Base-by-base conservation (phyloP, 164 flowering plant species). In the Santalum album region DNA sequence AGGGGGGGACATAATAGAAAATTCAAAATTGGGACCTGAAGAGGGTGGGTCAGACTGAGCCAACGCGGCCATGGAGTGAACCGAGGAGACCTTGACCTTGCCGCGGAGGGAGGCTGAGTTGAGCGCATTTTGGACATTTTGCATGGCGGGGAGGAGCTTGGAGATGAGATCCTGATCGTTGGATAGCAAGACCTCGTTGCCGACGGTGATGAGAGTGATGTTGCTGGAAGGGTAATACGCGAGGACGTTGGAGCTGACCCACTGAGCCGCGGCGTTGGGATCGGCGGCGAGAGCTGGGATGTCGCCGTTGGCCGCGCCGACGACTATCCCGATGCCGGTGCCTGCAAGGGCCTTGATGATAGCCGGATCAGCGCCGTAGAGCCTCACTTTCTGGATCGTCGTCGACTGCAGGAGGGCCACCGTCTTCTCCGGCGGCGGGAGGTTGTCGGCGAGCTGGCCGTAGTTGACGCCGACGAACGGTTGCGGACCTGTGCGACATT, bases 11-110 rank as follows among this genome's bases (percentile, higher is more conserved):
- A 20, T 43, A 43, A 43, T 16, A 43, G n/a, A n/a, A n/a, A n/a
- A n/a, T n/a, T n/a, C n/a, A n/a, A 20, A 12, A 29, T 16, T 16
- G 49, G 38, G 45, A 3, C 96, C 96, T 2, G 92, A 51, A 12
- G 92, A 83, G 0, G 99, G 99, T 14, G 99, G 97, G 9, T 78
- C 95, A 20, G 99, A 89, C 52, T 73, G 82, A 35, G 56, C 49
- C 55, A 92, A 60, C 42, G 89, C 78, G 1, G 95, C 69, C 97
- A 89, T 87, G 5, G 96, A 65, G 59, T 94, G 92, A 14, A 90
- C 96, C n/a, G 97, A 82, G 3, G 99, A 83, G 48, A 90, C 84
- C 82, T 80, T 78, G 54, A 87, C 67, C 73, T 84, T 83, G 17
- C 84, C 95, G 1, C 80, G 83, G 7, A 88, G 65, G 12, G 74